Percentiles rank a stretch among this genome's conserved stretches.
These are phyloP conservation scores for Adansonia madagascariensis DNA, from an alignment of 441 rosid species.

Conservation along the genomic window DNA sequence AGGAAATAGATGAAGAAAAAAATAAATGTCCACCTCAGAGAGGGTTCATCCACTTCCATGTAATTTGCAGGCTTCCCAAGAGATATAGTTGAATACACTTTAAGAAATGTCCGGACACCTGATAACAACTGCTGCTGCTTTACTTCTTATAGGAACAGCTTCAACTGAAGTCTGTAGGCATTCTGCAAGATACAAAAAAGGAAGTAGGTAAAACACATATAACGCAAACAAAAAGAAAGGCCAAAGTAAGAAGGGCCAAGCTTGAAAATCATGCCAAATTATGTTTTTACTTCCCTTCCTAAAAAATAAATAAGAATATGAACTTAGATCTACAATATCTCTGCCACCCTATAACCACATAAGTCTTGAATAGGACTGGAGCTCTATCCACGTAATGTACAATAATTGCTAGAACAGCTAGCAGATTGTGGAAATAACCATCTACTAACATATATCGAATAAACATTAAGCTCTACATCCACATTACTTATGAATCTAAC, in stretches of 20 bases:
- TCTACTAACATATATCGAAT: background rate
- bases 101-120: conserved; percentile 78
- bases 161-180: conserved; percentile 91
- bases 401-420: background rate
- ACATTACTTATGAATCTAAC: background rate
- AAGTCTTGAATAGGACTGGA: background rate
- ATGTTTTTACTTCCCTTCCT: background rate
- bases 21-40: conserved; percentile 57
- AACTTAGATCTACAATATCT: background rate
- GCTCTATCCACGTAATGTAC: background rate
- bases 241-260: background rate
- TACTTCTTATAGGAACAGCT: conserved; percentile 89
- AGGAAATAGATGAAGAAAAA: background rate
- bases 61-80: conserved; percentile 82
- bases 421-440: background rate
- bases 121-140: conserved; percentile 88
- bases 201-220: background rate
- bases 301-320: background rate
- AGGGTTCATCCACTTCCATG: conserved; percentile 92
- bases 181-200: conserved; percentile 48
- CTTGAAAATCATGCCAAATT: background rate
- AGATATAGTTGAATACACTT: conserved; percentile 83
- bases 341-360: background rate
- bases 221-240: background rate
- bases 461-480: conserved; percentile 1